Percentiles rank a stretch among this genome's conserved stretches.
phyloP scores from a whole-genome alignment of 257 asterid species.

The Penstemon davidsonii region DNA sequence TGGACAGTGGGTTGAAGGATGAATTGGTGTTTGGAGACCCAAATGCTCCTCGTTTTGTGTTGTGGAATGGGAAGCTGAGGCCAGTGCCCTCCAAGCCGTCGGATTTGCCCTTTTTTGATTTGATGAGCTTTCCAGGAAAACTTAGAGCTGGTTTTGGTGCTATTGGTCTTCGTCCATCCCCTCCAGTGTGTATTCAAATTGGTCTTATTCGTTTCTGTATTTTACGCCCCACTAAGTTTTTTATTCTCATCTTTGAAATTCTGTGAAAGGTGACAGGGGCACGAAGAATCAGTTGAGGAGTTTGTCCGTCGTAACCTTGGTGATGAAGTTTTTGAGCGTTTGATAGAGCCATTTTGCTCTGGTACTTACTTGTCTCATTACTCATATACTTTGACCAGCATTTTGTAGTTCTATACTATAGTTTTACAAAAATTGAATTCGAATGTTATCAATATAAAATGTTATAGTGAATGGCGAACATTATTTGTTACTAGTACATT shows the following conservation, averaged over 20 bases:
- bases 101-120: conserved; percentile 84
- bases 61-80: conserved; percentile 90
- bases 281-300: conserved; percentile 94
- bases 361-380: conserved; percentile 49
- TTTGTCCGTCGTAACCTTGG: conserved; percentile 97
- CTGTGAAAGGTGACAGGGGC: conserved; percentile 76
- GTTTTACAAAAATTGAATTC: not conserved
- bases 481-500: not conserved
- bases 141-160: conserved; percentile 98
- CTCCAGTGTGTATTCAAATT: conserved; percentile 72
- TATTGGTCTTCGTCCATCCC: conserved; percentile 70
- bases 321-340: conserved; percentile 86
- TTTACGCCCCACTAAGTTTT: conserved; percentile 4
- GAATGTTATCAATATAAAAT: conserved; percentile 6
- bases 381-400: not conserved
- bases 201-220: conserved; percentile 10
- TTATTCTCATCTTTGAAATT: conserved; percentile 32
- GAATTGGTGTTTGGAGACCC: conserved; percentile 95
- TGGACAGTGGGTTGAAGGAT: conserved; percentile 83
- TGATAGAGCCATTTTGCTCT: conserved; percentile 97
- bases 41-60: conserved; percentile 84
- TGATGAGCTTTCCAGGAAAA: conserved; percentile 85
- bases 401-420: not conserved
- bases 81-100: conserved; percentile 74
- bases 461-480: not conserved